A percentile compares a stretch with the other conserved stretches of the same genome.
Conservation (phyloP, 768 basidiomycete species). For the Russula sp. region DNA sequence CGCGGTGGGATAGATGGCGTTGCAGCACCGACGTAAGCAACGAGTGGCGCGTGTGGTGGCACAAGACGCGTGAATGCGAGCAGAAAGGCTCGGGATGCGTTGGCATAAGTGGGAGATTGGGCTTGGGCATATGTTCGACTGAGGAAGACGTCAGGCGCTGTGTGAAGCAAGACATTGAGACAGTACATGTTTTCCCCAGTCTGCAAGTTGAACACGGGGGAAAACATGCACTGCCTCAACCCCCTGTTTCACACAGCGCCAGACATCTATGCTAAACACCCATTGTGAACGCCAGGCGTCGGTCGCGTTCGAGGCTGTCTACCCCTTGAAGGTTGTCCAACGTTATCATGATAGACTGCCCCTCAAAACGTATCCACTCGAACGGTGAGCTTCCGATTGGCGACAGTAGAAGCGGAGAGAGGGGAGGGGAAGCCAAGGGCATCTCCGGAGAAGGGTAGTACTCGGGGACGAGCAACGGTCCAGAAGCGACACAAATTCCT, state of each 20-base stretch:
- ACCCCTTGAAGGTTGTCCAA: slow-evolving; percentile 70
- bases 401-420: slow-evolving; percentile 21
- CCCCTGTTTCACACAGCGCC: slow-evolving; percentile 66
- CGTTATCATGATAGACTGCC: slow-evolving; percentile 73
- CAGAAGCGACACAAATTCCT: slow-evolving; percentile 74
- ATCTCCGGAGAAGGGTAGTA: slow-evolving; percentile 49
- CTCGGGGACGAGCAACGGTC: slow-evolving; percentile 77
- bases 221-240: slow-evolving; percentile 60
- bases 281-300: slow-evolving; percentile 77
- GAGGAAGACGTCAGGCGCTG: slow-evolving; percentile 60
- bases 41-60: slow-evolving; percentile 69
- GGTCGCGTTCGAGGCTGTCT: slow-evolving; percentile 75
- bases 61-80: slow-evolving; percentile 64
- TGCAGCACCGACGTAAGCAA: slow-evolving; percentile 76
- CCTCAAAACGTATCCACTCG: slow-evolving; percentile 85
- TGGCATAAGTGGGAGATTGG: slow-evolving; percentile 49
- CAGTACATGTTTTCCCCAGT: too few species aligned
- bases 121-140: slow-evolving; percentile 65
- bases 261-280: slow-evolving; percentile 76
- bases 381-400: slow-evolving; percentile 51
- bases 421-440: slow-evolving; percentile 20
- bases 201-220: background rate
- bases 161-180: too few species aligned
- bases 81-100: slow-evolving; percentile 68
- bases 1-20: slow-evolving; percentile 74